A percentile compares a stretch with the other conserved stretches of the same genome.
Evolutionary conservation across 257 asterid species (phyloP).

Genomic region (Solanum virginianum): DNA sequence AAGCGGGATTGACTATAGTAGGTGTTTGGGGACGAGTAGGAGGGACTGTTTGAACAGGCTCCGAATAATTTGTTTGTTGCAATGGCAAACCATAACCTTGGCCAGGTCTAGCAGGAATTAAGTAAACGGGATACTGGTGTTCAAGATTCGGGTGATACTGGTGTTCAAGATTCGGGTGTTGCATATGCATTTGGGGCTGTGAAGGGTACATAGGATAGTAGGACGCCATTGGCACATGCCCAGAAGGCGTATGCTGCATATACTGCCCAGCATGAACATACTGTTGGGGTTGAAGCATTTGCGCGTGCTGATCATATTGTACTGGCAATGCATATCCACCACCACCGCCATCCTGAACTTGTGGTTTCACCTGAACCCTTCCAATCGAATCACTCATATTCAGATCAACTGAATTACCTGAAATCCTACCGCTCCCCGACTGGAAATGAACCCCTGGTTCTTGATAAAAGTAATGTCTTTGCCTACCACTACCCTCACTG

Average conservation of each 20-base stretch:
- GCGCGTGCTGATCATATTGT: slow-evolving; percentile 65
- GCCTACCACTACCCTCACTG: slow-evolving; percentile 88
- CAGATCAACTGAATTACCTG: slow-evolving; percentile 32
- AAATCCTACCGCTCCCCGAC: slow-evolving; percentile 28
- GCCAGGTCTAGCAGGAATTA: slow-evolving; percentile 31
- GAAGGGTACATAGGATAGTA: slow-evolving; percentile 66
- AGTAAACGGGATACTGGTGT: slow-evolving; percentile 46
- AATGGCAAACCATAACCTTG: slow-evolving; percentile 40
- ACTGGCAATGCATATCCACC: slow-evolving; percentile 34
- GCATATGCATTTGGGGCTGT: slow-evolving; percentile 49
- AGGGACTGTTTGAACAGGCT: slow-evolving; percentile 23
- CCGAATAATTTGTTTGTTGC: slow-evolving; percentile 36
- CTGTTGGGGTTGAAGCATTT: slow-evolving; percentile 58
- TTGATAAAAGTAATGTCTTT: slow-evolving; percentile 47
- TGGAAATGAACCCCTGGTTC: slow-evolving; percentile 49
- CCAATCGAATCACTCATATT: slow-evolving; percentile 32
- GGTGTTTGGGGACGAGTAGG: slow-evolving; percentile 35
- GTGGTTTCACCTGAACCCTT: slow-evolving; percentile 50
- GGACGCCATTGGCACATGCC: slow-evolving; percentile 36
- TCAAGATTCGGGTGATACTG: slow-evolving; percentile 36
- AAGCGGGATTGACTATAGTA: slow-evolving; percentile 9
- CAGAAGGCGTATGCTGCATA: slow-evolving; percentile 40
- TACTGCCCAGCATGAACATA: slow-evolving; percentile 62
- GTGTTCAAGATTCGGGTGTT: slow-evolving; percentile 35
- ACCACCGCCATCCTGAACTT: slow-evolving; percentile 38